These are phyloP conservation scores for Panus rudis DNA, from an alignment of 768 basidiomycete genomes.

Conservation along the genomic window DNA sequence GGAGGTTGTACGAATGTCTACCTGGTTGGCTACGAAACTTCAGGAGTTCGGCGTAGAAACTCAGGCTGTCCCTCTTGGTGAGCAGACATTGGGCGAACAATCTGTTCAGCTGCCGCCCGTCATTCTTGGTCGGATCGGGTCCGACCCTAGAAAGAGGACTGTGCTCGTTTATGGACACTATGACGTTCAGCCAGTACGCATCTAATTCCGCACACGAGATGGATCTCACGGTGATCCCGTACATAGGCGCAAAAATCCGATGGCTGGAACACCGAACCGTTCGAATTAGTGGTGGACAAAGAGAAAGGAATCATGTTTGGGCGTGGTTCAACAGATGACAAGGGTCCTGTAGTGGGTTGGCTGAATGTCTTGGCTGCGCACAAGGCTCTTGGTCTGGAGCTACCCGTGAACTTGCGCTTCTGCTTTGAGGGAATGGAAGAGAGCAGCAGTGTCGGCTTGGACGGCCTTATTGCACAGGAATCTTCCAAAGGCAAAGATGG, in stretches of 20 bases:
- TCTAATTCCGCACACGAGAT: background rate
- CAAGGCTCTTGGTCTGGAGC: conserved; percentile 45
- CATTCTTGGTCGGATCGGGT: conserved; percentile 69
- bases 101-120: conserved; percentile 67
- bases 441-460: conserved; percentile 81
- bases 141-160: conserved; percentile 81
- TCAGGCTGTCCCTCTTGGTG: conserved; percentile 62
- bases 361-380: conserved; percentile 84
- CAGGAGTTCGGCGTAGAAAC: conserved; percentile 67
- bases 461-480: conserved; percentile 73
- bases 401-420: conserved; percentile 85
- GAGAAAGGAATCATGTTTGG: conserved; percentile 59
- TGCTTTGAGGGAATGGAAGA: conserved; percentile 98
- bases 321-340: conserved; percentile 82
- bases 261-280: conserved; percentile 84
- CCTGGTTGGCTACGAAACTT: conserved; percentile 67
- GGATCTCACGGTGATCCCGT: background rate
- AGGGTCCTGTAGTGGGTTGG: conserved; percentile 83
- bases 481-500: conserved; percentile 48
- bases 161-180: conserved; percentile 87
- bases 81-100: conserved; percentile 59
- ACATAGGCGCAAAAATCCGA: conserved; percentile 42
- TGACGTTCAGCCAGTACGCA: conserved; percentile 78
- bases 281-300: conserved; percentile 49
- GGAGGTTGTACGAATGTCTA: conserved; percentile 76